These are phyloP conservation scores for Dimocarpus longan DNA, from an alignment of 345 rosid genomes.

Conservation along the genomic window DNA sequence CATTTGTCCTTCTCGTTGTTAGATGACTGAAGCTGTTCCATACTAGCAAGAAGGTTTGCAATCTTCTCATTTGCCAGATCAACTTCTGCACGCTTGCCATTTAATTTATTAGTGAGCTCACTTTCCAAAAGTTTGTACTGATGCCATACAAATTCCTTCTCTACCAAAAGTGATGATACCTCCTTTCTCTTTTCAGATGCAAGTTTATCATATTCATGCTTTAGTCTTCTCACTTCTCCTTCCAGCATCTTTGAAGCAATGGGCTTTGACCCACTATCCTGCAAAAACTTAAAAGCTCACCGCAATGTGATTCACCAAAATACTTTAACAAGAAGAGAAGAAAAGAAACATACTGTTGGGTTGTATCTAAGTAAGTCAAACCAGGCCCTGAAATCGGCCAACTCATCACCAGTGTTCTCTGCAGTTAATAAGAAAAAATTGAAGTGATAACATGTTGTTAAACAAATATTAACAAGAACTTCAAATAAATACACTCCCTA, in stretches of 20 bases:
- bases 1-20: constrained; percentile 61
- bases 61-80: constrained; percentile 57
- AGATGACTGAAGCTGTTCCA: constrained; percentile 62
- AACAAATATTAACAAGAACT: neutral
- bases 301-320: neutral
- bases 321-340: neutral
- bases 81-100: constrained; percentile 57
- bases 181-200: constrained; percentile 55
- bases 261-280: constrained; percentile 32
- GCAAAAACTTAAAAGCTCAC: constrained; percentile 15
- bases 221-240: constrained; percentile 49
- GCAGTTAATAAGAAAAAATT: constrained; percentile 26
- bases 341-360: constrained; percentile 42
- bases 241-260: constrained; percentile 30
- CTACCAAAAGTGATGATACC: constrained; percentile 51
- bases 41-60: constrained; percentile 48
- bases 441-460: neutral
- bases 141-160: constrained; percentile 75
- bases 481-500: neutral
- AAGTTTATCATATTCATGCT: constrained; percentile 58
- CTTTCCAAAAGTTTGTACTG: constrained; percentile 63
- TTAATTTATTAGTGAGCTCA: constrained; percentile 50
- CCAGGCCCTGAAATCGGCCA: constrained; percentile 61
- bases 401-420: constrained; percentile 66
- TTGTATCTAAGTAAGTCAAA: constrained; percentile 49